Evolutionary conservation across 176 grass and related monocot species (phyloP), one percentile per base, ranked within the genome.

Genomic region (Carex littledalei): DNA sequence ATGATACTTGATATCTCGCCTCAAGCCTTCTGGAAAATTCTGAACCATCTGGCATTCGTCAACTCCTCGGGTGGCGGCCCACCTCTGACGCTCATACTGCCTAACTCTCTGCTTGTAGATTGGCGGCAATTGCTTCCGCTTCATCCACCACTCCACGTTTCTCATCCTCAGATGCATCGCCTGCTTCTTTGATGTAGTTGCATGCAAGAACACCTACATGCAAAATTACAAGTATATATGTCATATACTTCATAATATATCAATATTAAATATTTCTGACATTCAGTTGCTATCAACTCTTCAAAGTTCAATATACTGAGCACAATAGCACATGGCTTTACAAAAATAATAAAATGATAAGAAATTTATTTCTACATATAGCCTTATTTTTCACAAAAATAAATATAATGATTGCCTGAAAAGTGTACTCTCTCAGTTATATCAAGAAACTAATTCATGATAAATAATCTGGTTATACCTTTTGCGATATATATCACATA

Each of bases 141-240:
- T 81, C 95, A 94, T 94, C 95, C 95, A 98, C 93, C 95, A 85
- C 78, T 98, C 95, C 6, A 93, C 62, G 32, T 50, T 80, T 32
- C 93, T 72, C 69, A 94, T 85, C 67, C 88, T 87, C 22, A 89
- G 84, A 86, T 93, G 87, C 91, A 93, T 89, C 0, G 88, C 91
- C 84, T 98, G 93, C 91, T 98, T 98, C 91, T 82, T 88, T 1
- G 95, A 98, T n/a, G 95, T 98, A 45, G 95, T 95, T 35, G 95
- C 89, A 81, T 98, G 90, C 85, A 95, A 83, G 80, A 98, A 98
- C 84, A 91, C 89, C 88, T 89, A 63, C 32, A 65, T 58, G 5
- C 14, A 50, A 41, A 26, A 32, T 54, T 17, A 6, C 15, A 26
- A 84, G 71, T 74, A 61, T 57, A 74, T 50, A 1, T 50, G 43